phyloP scores from a whole-genome alignment of 2,329 filamentous ascomycete genomes.

The Fusarium cicatricum region DNA sequence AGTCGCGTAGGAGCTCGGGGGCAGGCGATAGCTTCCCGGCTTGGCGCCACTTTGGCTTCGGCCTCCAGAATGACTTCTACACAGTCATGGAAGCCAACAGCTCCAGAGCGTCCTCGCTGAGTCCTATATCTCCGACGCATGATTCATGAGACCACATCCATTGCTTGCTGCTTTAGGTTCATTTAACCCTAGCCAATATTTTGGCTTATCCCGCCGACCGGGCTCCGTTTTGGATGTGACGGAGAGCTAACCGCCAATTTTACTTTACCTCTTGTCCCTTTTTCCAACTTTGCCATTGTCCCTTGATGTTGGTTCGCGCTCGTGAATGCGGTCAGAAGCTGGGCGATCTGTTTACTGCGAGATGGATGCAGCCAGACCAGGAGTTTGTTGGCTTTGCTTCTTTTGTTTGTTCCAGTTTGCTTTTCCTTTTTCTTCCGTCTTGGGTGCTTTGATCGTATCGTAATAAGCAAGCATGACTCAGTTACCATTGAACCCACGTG shows the following conservation, averaged over 20 bases:
- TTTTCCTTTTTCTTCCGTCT: no score
- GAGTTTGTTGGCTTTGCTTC: background rate
- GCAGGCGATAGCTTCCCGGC: slow-evolving; percentile 17
- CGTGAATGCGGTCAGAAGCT: background rate
- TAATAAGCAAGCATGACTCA: slow-evolving; percentile 1
- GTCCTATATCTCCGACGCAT: slow-evolving; percentile 18
- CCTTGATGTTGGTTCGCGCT: background rate
- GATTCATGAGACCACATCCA: slow-evolving; percentile 23
- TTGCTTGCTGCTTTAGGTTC: slow-evolving; percentile 11
- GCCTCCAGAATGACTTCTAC: slow-evolving; percentile 4
- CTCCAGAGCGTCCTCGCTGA: slow-evolving; percentile 8
- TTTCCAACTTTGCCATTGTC: background rate
- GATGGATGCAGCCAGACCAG: background rate
- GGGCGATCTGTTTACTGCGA: background rate
- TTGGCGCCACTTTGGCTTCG: slow-evolving; percentile 26
- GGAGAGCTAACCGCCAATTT: background rate
- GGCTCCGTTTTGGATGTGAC: slow-evolving; percentile 6
- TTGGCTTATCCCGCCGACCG: background rate
- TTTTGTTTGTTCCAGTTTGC: background rate
- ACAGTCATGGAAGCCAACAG: slow-evolving; percentile 5
- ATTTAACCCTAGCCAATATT: background rate
- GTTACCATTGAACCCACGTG: background rate
- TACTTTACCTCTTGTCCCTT: background rate
- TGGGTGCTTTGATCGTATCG: background rate
- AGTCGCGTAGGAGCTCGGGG: slow-evolving; percentile 19